phyloP scores from a whole-genome alignment of 139 green algal genomes.

The Coelastrella sp. region DNA sequence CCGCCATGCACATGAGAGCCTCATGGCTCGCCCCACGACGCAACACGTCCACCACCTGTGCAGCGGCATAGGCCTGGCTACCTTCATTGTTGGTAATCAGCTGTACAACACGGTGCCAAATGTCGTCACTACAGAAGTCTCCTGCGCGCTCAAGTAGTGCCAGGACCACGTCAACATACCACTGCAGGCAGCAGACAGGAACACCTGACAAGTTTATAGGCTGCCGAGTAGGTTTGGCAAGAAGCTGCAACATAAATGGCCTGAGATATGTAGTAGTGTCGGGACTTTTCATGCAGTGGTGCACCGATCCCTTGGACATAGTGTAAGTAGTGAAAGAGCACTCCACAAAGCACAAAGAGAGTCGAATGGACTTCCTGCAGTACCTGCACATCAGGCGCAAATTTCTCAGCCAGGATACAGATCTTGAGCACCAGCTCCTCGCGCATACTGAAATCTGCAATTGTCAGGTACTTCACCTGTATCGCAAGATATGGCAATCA shows the following conservation, averaged over 20 bases:
- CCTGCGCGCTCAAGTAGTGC: constrained; percentile 92
- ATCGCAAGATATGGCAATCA: neutral
- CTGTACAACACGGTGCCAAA: constrained; percentile 97
- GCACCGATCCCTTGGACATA: no score
- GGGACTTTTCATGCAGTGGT: no score
- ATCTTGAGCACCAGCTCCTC: constrained; percentile 98
- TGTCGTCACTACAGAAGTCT: constrained; percentile 93
- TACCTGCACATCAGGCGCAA: constrained; percentile 83
- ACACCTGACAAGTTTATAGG: neutral
- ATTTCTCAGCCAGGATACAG: constrained; percentile 96
- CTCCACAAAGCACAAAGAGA: neutral
- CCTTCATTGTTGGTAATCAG: constrained; percentile 94
- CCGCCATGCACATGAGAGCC: constrained; percentile 78
- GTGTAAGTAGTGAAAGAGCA: neutral
- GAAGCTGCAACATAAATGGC: no score
- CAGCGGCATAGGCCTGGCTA: constrained; percentile 90
- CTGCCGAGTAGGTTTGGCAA: no score
- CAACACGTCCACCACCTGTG: constrained; percentile 73
- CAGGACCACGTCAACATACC: constrained; percentile 95
- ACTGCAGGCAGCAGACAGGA: constrained; percentile 56
- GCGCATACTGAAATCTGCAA: constrained; percentile 90
- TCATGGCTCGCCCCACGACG: constrained; percentile 77
- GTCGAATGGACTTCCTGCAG: neutral
- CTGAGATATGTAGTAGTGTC: no score
- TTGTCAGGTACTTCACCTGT: constrained; percentile 85